Base-by-base conservation (phyloP, 345 rosid species). In the Lepidium africanum region DNA sequence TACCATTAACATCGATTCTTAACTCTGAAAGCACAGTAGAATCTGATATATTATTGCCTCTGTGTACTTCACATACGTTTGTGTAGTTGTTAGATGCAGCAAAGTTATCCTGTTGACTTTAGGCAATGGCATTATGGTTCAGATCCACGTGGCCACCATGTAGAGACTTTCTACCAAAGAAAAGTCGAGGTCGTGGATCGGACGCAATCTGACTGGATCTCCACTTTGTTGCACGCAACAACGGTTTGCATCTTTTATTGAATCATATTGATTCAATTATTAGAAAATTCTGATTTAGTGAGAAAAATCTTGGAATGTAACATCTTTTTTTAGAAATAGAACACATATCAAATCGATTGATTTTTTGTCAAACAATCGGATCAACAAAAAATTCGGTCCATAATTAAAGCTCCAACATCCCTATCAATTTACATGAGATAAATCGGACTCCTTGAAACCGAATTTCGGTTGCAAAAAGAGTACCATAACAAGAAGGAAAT, bases 131-230 rank as follows among this genome's bases (percentile, higher is more conserved):
- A 60, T 60, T 51, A 46, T 51, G 68, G 3, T 41, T 51, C 9
- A 6, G 52, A 14, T 60, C 68, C 46, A 70, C 38, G 62, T 52
- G 59, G 68, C 75, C 12, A 14, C 5, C 55, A 19, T 65, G n/a
- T 42, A 71, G 36, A 71, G 62, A 42, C 32, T 61, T 7, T 32
- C 41, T 41, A 10, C 12, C 5, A 14, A 38, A 49, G 14, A 70
- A 40, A 61, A 21, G 61, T 51, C n/a, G 60, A 16, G 59, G 40
- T 59, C 35, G 73, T 59, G 68, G 45, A 7, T 69, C 39, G 59
- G 45, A 32, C 51, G 52, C 27, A 59, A 69, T 70, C 52, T 70
- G 62, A 70, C 69, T 62, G 40, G 62, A 61, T 70, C 74, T 70
- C 74, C 74, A 70, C 42, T 45, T 41, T 50, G 60, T 35, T 61